A percentile compares a stretch with the other conserved stretches of the same genome.
phyloP scores from a whole-genome alignment of 192 early-diverging fungal genomes.

The Linnemannia zychae region DNA sequence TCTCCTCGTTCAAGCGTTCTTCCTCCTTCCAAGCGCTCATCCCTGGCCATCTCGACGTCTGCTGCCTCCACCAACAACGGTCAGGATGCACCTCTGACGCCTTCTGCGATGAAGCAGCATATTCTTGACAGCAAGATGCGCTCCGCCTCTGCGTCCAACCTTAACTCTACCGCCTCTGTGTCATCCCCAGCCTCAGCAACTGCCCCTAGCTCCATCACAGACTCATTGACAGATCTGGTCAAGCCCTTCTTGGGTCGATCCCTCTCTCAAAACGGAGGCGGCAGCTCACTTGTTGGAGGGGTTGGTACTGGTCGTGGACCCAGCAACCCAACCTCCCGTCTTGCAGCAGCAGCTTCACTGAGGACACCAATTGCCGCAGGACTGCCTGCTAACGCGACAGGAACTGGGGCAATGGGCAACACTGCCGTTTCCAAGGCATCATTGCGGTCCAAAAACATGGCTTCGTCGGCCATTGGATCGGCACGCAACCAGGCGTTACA shows the following conservation, averaged over 20 bases:
- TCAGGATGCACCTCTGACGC: conserved; percentile 33
- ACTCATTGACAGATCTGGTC: conserved; percentile 32
- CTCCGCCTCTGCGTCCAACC: conserved; percentile 3
- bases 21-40: conserved; percentile 29
- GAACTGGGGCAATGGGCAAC: conserved; percentile 42
- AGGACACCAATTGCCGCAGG: conserved; percentile 54
- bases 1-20: conserved; percentile 21
- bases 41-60: conserved; percentile 14
- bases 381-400: conserved; percentile 31
- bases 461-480: conserved; percentile 36
- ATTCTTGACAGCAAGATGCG: conserved; percentile 38
- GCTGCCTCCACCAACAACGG: background rate
- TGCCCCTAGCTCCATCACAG: conserved; percentile 18
- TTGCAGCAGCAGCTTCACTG: conserved; percentile 30
- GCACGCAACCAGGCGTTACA: conserved; percentile 42
- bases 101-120: conserved; percentile 41
- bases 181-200: background rate
- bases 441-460: conserved; percentile 41
- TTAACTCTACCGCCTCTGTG: background rate
- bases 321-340: conserved; percentile 23
- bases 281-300: conserved; percentile 17
- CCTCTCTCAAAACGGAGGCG: background rate
- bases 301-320: conserved; percentile 32
- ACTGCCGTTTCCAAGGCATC: conserved; percentile 42
- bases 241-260: conserved; percentile 41